Conservation (phyloP, 1,139 yeast species). For the Yamadazyma atlantica region DNA sequence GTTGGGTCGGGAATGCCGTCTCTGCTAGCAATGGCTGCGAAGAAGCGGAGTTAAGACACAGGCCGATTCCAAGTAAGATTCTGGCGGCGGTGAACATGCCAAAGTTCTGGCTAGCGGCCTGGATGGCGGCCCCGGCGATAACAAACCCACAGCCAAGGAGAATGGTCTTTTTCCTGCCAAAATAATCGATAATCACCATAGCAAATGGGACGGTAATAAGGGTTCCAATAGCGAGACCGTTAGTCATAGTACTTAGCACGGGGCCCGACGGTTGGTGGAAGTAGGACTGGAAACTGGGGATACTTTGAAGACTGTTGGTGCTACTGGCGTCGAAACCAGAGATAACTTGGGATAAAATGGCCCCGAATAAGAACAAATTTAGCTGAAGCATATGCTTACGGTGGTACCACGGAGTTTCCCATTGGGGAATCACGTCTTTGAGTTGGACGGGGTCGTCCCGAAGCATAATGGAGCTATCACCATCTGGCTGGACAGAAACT, state of each 20-base stretch:
- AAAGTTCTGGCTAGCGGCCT: conserved; percentile 31
- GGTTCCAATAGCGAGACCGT: conserved; percentile 17
- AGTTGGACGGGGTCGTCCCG: no score
- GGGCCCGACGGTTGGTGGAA: conserved; percentile 16
- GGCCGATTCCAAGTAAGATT: conserved; percentile 40
- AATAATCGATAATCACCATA: conserved; percentile 32
- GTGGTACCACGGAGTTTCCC: conserved; percentile 4
- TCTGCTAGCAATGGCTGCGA: conserved; percentile 34
- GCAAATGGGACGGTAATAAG: conserved; percentile 24
- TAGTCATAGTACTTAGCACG: conserved; percentile 16
- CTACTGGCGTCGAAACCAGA: conserved; percentile 18
- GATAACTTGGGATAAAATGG: conserved; percentile 12
- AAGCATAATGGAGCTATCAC: no score
- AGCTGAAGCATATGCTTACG: conserved; percentile 3
- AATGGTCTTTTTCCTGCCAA: conserved; percentile 41
- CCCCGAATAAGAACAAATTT: conserved; percentile 4
- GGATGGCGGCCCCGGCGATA: conserved; percentile 41
- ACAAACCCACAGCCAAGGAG: conserved; percentile 32
- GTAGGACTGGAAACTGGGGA: conserved; percentile 13
- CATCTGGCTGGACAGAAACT: no score
- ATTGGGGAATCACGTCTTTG: conserved; percentile 6
- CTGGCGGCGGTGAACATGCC: conserved; percentile 43
- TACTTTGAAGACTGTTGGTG: conserved; percentile 17
- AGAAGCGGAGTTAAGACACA: conserved; percentile 22
- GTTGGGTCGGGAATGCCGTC: conserved; percentile 18